phyloP scores from a whole-genome alignment of 179 eudicot genomes.

The Spinacia oleracea region DNA sequence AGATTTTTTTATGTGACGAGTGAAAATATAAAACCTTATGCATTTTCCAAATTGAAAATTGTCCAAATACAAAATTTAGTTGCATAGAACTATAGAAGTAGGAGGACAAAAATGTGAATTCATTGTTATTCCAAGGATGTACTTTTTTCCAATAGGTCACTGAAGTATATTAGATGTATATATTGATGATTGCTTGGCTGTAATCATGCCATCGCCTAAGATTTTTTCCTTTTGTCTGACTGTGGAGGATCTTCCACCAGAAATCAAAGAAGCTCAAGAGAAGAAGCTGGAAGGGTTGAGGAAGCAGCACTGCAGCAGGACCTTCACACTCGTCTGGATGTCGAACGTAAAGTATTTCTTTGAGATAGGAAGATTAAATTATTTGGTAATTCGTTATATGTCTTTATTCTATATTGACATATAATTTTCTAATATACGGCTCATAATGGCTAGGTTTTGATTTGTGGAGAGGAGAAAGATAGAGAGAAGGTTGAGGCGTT shows the following conservation, averaged over 20 bases:
- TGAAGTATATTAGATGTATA: not conserved
- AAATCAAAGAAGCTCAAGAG: constrained; percentile 72
- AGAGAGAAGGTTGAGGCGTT: constrained; percentile 79
- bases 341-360: constrained; percentile 71
- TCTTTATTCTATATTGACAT: not conserved
- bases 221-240: not conserved
- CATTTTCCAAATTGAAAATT: no score
- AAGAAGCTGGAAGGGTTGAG: constrained; percentile 76
- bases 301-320: constrained; percentile 85
- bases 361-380: constrained; percentile 80
- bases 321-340: constrained; percentile 59
- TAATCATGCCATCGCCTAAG: not conserved
- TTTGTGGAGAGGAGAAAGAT: constrained; percentile 76
- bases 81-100: no score
- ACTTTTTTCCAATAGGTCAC: not conserved
- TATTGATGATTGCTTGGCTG: not conserved
- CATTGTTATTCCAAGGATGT: not conserved
- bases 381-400: constrained; percentile 57
- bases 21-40: no score
- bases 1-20: no score
- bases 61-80: no score
- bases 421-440: constrained; percentile 1
- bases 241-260: constrained; percentile 74
- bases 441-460: constrained; percentile 5
- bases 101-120: not conserved